Evolutionary conservation across 148 eudicot species (phyloP).

Genomic region (Cornus suecica): DNA sequence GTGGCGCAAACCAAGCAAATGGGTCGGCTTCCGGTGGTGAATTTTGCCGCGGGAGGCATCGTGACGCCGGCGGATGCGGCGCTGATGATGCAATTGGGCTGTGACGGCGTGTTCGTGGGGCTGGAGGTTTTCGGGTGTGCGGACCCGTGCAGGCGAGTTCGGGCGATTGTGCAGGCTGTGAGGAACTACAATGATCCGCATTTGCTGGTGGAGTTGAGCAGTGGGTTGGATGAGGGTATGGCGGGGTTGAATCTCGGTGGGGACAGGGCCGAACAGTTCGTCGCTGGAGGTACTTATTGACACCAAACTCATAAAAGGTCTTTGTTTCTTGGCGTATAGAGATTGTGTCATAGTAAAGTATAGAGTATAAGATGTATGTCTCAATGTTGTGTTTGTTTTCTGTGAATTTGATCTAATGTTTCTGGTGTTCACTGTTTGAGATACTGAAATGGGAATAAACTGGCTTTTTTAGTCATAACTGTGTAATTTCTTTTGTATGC

Average conservation of each 20-base stretch:
- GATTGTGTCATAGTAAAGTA: not conserved
- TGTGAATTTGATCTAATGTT: not conserved
- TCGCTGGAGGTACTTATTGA: slow-evolving; percentile 21
- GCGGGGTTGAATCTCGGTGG: slow-evolving; percentile 46
- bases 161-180: slow-evolving; percentile 85
- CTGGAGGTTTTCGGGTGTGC: slow-evolving; percentile 52
- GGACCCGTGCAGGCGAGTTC: slow-evolving; percentile 55
- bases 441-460: not conserved
- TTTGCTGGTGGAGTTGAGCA: slow-evolving; percentile 56
- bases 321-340: not conserved
- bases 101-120: slow-evolving; percentile 89
- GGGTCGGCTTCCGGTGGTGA: slow-evolving; percentile 85
- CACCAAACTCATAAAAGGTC: not conserved
- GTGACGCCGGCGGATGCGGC: slow-evolving; percentile 85
- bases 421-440: not conserved
- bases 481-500: too few species aligned
- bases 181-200: slow-evolving; percentile 71
- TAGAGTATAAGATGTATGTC: not conserved
- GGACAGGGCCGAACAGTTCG: slow-evolving; percentile 38
- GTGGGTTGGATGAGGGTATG: slow-evolving; percentile 59
- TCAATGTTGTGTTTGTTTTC: not conserved
- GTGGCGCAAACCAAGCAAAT: slow-evolving; percentile 91
- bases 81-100: slow-evolving; percentile 87
- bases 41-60: slow-evolving; percentile 80
- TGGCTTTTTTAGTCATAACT: too few species aligned